A percentile compares a stretch with the other conserved stretches of the same genome.
phyloP scores from a whole-genome alignment of 2,329 filamentous ascomycete genomes.

The Fusarium sp. region DNA sequence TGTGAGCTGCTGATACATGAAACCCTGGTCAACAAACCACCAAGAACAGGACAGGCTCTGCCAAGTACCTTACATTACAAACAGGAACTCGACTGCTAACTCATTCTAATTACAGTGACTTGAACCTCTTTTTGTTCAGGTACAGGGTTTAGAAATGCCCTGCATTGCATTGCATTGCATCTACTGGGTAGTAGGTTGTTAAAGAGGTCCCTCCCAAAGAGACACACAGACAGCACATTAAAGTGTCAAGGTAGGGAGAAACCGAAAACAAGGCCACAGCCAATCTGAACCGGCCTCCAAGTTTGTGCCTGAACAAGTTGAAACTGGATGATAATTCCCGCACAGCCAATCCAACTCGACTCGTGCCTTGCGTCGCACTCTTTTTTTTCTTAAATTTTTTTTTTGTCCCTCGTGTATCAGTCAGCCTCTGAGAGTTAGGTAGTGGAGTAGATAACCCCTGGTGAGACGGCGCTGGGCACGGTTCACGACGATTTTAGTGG shows the following conservation, averaged over 20 bases:
- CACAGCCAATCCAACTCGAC: slow-evolving; percentile 34
- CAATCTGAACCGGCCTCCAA: slow-evolving; percentile 1
- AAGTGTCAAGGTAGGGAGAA: slow-evolving; percentile 26
- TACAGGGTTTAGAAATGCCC: slow-evolving; percentile 15
- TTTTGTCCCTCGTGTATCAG: slow-evolving; percentile 5
- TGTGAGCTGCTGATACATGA: slow-evolving; percentile 30
- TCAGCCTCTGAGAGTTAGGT: not conserved
- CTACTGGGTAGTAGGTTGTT: no score
- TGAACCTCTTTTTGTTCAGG: slow-evolving; percentile 11
- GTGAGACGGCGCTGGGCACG: slow-evolving; percentile 17
- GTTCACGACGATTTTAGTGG: slow-evolving; percentile 27
- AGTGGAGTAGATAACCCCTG: slow-evolving; percentile 6
- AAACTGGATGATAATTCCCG: slow-evolving; percentile 27
- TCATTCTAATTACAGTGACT: not conserved
- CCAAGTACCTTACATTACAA: slow-evolving; percentile 1
- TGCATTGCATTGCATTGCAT: slow-evolving; percentile 21
- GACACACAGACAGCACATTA: slow-evolving; percentile 2
- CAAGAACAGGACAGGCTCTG: not conserved
- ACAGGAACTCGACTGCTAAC: slow-evolving; percentile 5
- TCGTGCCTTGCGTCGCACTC: slow-evolving; percentile 32
- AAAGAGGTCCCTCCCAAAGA: slow-evolving; percentile 6
- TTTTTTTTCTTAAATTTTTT: no score
- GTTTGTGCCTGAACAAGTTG: slow-evolving; percentile 4
- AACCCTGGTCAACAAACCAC: slow-evolving; percentile 24
- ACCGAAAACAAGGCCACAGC: not conserved